phyloP scores from a whole-genome alignment of 495 filamentous ascomycete genomes.

The Chaetomidium leptoderma region DNA sequence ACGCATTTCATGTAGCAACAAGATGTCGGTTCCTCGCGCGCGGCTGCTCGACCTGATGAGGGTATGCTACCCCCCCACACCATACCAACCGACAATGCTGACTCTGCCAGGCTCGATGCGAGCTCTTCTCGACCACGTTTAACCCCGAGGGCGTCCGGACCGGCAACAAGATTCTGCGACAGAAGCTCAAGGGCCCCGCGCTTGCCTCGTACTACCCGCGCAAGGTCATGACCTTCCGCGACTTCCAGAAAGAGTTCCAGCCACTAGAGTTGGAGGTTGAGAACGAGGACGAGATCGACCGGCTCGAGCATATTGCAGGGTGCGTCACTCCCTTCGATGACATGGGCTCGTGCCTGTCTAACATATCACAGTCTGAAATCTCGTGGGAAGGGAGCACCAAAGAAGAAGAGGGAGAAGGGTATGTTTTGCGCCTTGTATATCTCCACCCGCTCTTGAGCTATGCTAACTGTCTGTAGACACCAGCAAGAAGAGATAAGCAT shows the following conservation, averaged over 20 bases:
- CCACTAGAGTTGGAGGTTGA: constrained; percentile 54
- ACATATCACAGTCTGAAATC: constrained; percentile 55
- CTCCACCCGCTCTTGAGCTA: not conserved
- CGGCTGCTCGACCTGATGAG: constrained; percentile 75
- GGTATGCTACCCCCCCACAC: constrained; percentile 50
- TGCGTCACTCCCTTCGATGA: constrained; percentile 1
- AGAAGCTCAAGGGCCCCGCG: constrained; percentile 72
- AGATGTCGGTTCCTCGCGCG: constrained; percentile 68
- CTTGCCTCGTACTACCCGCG: constrained; percentile 84
- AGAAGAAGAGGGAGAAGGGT: constrained; percentile 80
- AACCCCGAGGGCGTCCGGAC: constrained; percentile 76
- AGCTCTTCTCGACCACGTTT: constrained; percentile 84
- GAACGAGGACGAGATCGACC: constrained; percentile 71
- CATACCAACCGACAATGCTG: not conserved
- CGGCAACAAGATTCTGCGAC: constrained; percentile 83
- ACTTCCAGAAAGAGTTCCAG: constrained; percentile 60
- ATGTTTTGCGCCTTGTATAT: constrained; percentile 26
- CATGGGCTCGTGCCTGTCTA: constrained; percentile 15
- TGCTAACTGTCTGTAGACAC: constrained; percentile 18
- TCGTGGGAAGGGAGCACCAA: constrained; percentile 84
- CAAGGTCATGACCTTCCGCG: constrained; percentile 61
- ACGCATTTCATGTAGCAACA: constrained; percentile 29
- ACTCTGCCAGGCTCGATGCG: constrained; percentile 69
- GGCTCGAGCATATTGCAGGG: constrained; percentile 69
- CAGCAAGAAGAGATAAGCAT: constrained; percentile 27